Evolutionary conservation across 2,329 filamentous ascomycete species (phyloP), one percentile per base, ranked within the genome.

Genomic region (Myriangium duriaei): DNA sequence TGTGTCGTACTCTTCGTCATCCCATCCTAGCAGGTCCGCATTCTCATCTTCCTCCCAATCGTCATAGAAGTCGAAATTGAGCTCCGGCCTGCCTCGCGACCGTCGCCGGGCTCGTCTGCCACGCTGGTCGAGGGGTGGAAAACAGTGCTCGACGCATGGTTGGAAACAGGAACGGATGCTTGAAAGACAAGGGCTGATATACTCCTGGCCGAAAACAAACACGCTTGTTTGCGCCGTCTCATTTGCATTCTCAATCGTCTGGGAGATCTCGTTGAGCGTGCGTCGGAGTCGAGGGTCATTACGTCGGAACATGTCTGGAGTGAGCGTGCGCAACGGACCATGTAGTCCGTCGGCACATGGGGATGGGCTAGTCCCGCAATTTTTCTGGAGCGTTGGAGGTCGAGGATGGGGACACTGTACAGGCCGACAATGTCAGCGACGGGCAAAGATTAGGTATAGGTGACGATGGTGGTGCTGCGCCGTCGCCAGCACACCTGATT

Each of bases 31-130:
- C 33, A 88, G 58, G 0, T 77, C 71, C 28, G 76, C 71, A 21
- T 65, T 66, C 35, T 72, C 70, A 18, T 76, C 71, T 32, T 72
- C 68, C 44, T 94, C 85, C 88, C 88, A 96, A 59, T 95, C 88
- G 59, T 95, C 88, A 63, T 96, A 96, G 57, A 96, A 96, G 58
- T 95, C 88, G 56, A 96, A 96, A 52, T 75, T 87, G 51, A 81
- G 74, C 60, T 95, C 87, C 17, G 86, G 81, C 36, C 76, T 61
- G 2, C 74, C 75, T 43, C 65, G 57, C 40, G 63, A 60, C 14
- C 68, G 61, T 24, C 80, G 72, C 50, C 85, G 76, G 44, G 79
- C 68, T 40, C 83, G 75, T 18, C 82, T 76, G 34, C 76, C 65
- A 42, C 81, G 76, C 54, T 88, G 82, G 49, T 87, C 81, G 39